These are phyloP conservation scores for Annulohypoxylon bovei DNA, from an alignment of 495 filamentous ascomycete genomes.

Conservation along the genomic window DNA sequence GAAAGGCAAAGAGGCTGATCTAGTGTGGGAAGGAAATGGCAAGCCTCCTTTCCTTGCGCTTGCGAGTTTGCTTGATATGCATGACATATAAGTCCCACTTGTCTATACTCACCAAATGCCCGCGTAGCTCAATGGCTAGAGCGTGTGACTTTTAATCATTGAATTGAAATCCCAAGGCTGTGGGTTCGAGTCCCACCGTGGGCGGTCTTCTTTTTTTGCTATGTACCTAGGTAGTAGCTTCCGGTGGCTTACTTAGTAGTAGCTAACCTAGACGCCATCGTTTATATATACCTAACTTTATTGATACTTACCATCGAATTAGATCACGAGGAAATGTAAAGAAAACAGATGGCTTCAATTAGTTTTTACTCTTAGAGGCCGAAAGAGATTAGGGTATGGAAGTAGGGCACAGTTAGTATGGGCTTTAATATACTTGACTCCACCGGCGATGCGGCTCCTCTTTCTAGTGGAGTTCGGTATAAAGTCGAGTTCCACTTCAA, in stretches of 20 bases:
- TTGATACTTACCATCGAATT: no score
- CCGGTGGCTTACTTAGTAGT: no score
- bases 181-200: slow-evolving; percentile 29
- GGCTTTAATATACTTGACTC: not conserved
- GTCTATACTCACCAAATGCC: not conserved
- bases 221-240: not conserved
- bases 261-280: not conserved
- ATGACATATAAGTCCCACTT: not conserved
- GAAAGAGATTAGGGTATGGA: not conserved
- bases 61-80: not conserved
- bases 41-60: not conserved
- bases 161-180: slow-evolving; percentile 21
- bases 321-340: no score
- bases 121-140: slow-evolving; percentile 33
- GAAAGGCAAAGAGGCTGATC: not conserved
- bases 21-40: not conserved
- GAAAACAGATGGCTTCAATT: not conserved
- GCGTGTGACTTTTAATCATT: slow-evolving; percentile 22
- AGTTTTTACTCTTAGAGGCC: not conserved
- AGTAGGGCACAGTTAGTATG: not conserved
- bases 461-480: not conserved
- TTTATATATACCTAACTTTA: not conserved
- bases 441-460: not conserved
- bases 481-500: not conserved
- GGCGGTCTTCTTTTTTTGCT: slow-evolving; percentile 9